Base-by-base conservation (phyloP, 228 moss, liverwort and hornwort species). In the Sphagnum fallax region DNA sequence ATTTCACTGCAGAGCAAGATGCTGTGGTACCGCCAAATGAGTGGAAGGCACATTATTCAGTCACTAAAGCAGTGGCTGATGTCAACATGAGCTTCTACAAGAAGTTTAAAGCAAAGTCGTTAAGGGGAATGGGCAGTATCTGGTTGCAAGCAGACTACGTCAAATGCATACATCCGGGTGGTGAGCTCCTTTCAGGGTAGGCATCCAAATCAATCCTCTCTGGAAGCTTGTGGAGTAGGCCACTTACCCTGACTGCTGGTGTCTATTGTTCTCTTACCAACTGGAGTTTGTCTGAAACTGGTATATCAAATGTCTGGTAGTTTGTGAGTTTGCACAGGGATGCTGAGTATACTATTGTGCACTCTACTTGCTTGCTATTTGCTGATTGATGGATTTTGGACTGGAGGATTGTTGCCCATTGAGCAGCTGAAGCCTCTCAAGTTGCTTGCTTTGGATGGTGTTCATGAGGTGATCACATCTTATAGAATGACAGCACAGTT, bases 71-170 rank as follows among this genome's bases (percentile, higher is more conserved):
- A 65, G 83, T 87, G 51, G 75, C 83, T 5, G 80, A 83, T 62
- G 79, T 72, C 47, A 87, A 87, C 72, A 69, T 69, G 48, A 75
- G 68, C 15, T 87, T 87, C 69, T 87, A 87, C 74, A 81, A 83
- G 72, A 83, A 87, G 67, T 87, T 87, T 60, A 83, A 77, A 61
- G 58, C 81, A 2, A 87, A 87, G 58, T 87, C 87, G 0, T 48
- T 81, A 7, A 76, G 83, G 65, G 87, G 83, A n/a, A 87, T 87
- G 87, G 81, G 76, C 52, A 63, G 69, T 15, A 72, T 87, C 61
- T 87, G 87, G 87, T 64, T 81, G 63, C 80, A 75, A 49, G 87
- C 87, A 16, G 87, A 79, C 67, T 87, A 87, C 16, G 83, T 87
- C 52, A 87, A 87, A 71, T 87, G 87, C 66, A 79, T 81, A 50